Base-by-base conservation (phyloP, 164 flowering plant genomes). In the Magnolia kwangsiensis region DNA sequence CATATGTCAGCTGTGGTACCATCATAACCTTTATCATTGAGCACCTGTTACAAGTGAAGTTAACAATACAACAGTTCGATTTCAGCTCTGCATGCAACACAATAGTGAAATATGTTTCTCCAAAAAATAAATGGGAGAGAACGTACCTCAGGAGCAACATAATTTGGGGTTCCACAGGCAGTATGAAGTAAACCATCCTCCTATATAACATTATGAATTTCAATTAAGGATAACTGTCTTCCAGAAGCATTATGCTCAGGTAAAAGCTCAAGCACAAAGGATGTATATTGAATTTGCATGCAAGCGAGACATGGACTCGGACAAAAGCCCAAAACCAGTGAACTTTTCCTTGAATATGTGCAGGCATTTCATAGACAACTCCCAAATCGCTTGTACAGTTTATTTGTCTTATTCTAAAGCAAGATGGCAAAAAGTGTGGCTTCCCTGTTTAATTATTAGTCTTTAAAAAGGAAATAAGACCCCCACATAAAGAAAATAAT, bases 71-170 rank as follows among this genome's bases (percentile, higher is more conserved):
- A 1, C 37, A 8, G 74, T 24, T 69, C 51, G 51, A 59, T 50
- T 50, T 70, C 58, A 49, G 49, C 16, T 29, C 31, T 7, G 50
- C 20, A 70, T n/a, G 61, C 61, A 19, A n/a, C 61, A 55, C 61
- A 9, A 27, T 27, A 27, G 61, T 55, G 16, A 2, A 3, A 55
- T 8, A 55, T 55, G 18, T 37, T 37, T 37, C 45, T 37, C 45
- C 11, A 55, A 16, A 10, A 55, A 55, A 55, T 11, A 2, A 51
- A 18, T 8, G 8, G 16, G 37, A 21, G n/a, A 8, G 37, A 51
- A 50, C 10, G 59, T 84, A 95, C 98, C 98, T 95, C 99, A 51
- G 99, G 99, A 80, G 99, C 99, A 80, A 93, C 98, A 86, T 95
- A 95, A 81, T 95, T 95, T 67, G 98, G 98, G 7, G 98, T 92